Evolutionary conservation across 1,139 yeast genomes (phyloP).

Genomic region (Chernovozyma sophiae-reginae): DNA sequence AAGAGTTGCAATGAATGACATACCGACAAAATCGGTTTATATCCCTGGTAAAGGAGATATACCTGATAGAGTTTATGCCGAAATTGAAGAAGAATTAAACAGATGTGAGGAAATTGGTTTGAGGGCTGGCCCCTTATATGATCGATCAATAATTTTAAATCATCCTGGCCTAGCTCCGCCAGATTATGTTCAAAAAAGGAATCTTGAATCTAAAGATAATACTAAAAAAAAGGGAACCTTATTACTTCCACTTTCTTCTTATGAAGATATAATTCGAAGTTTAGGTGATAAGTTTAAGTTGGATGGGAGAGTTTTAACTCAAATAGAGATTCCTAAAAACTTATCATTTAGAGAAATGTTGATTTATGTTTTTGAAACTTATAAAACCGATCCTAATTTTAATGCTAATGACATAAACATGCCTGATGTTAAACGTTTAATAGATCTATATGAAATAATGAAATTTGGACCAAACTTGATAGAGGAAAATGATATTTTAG

Average conservation of each 20-base stretch:
- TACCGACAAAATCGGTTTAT: slow-evolving; percentile 63
- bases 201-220: slow-evolving; percentile 17
- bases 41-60: slow-evolving; percentile 67
- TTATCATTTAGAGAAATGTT: slow-evolving; percentile 48
- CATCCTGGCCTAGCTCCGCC: slow-evolving; percentile 65
- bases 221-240: slow-evolving; percentile 24
- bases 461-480: slow-evolving; percentile 66
- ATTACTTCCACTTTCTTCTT: slow-evolving; percentile 55
- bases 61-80: slow-evolving; percentile 43
- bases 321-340: slow-evolving; percentile 34
- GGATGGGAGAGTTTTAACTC: slow-evolving; percentile 36
- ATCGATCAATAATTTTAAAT: slow-evolving; percentile 35
- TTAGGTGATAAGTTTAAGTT: slow-evolving; percentile 50
- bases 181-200: slow-evolving; percentile 30
- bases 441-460: slow-evolving; percentile 62
- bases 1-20: slow-evolving; percentile 60
- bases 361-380: slow-evolving; percentile 17
- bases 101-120: slow-evolving; percentile 44
- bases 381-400: slow-evolving; percentile 11
- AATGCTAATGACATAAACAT: slow-evolving; percentile 8
- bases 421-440: slow-evolving; percentile 29
- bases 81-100: slow-evolving; percentile 35
- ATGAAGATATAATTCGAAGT: slow-evolving; percentile 59
- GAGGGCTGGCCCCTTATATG: slow-evolving; percentile 49
- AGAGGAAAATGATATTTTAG: slow-evolving; percentile 54